Evolutionary conservation across 306 rosid species (phyloP).

Genomic region (Trichosanthes truncata): DNA sequence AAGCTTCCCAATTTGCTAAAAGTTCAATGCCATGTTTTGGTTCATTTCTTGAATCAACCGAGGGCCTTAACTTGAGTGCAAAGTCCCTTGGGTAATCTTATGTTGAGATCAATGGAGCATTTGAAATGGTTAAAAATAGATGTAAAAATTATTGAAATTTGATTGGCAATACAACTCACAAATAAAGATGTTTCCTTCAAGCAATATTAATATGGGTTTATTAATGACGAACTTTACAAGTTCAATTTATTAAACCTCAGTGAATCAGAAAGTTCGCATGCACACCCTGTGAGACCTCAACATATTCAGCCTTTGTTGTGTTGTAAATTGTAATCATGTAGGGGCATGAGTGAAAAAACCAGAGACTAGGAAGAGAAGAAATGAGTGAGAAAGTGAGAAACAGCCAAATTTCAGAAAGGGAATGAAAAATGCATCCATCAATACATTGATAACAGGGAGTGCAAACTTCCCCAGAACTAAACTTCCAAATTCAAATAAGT

Average conservation of each 20-base stretch:
- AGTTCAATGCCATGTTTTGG: no score
- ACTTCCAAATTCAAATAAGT: conserved; percentile 1
- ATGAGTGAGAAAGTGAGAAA: background rate
- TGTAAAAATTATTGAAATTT: background rate
- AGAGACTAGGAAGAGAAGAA: background rate
- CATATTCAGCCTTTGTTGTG: no score
- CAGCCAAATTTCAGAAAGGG: background rate
- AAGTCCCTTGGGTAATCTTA: no score
- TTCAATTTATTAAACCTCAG: no score
- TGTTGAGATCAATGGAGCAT: no score
- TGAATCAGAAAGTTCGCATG: no score
- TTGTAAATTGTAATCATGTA: no score
- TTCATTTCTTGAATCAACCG: no score
- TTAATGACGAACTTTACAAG: no score
- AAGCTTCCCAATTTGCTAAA: background rate
- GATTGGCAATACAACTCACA: background rate
- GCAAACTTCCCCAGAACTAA: background rate
- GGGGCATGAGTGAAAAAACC: background rate
- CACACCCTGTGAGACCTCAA: no score
- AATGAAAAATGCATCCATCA: background rate
- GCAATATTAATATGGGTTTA: no score
- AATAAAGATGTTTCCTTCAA: background rate
- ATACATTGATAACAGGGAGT: background rate
- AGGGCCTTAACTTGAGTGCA: no score
- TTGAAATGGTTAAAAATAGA: background rate